Base-by-base conservation (phyloP, 352 stramenopile species). In the Globisporangium spinosum region DNA sequence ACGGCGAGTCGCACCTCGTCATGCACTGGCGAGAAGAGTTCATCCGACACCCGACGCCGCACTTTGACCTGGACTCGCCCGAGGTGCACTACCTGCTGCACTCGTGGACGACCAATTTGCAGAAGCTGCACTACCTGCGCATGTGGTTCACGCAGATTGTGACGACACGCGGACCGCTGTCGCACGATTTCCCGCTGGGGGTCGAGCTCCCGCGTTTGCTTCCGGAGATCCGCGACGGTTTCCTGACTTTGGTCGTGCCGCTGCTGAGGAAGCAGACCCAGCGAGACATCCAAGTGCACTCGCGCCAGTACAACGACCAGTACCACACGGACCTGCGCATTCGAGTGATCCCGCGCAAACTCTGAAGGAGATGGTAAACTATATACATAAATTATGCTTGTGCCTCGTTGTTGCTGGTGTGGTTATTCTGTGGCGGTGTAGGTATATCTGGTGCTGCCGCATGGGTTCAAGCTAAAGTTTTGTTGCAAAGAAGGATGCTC, bases 231-330 rank as follows among this genome's bases (percentile, higher is more conserved):
- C 77, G 82, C n/a, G 86, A 93, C 57, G 86, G 84, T 0, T 93
- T 94, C 62, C 67, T 93, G 13, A 88, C 78, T 35, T 77, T 94
- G 13, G 79, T 93, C 1, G 81, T 94, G n/a, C 86, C 84, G n/a
- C 71, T 94, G 59, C 72, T 94, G 34, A 77, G 86, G 23, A 83
- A 83, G 32, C 84, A 93, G 64, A 85, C 82, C n/a, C 64, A 79
- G 35, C 78, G 81, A 9, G 75, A 89, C 53, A 80, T 94, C 57
- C 68, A 78, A 1, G 86, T 89, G 22, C 83, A 93, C 68, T 86
- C 72, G 47, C 81, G 83, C 61, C 70, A 58, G 49, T 85, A 89
- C 65, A 84, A 87, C 45, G 86, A 92, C 56, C 58, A 62, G 47
- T 60, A 77, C 53, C 83, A 90, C 68, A 87, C 80, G 22, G 86